Evolutionary conservation across 164 flowering plant species (phyloP).

Genomic region (Magnolia officinalis): DNA sequence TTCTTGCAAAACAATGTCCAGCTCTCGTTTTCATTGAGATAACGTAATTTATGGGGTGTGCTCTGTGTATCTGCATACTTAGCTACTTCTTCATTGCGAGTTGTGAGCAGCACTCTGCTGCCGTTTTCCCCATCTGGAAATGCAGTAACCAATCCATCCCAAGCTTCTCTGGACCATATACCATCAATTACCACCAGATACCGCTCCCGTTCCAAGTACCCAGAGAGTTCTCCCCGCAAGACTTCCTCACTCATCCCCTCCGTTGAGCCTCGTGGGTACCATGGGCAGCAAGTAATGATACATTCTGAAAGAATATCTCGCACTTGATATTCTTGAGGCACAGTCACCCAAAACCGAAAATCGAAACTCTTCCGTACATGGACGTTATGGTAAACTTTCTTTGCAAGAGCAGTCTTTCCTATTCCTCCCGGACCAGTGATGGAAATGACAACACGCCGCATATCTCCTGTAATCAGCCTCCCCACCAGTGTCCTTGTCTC

Average conservation of each 20-base stretch:
- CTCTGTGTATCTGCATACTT: not conserved
- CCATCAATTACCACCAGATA: slow-evolving; percentile 49
- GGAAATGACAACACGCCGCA: slow-evolving; percentile 23
- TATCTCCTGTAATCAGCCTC: not conserved
- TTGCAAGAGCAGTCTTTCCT: slow-evolving; percentile 51
- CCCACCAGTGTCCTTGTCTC: too few relatives aligned
- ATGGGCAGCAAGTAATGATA: too few relatives aligned
- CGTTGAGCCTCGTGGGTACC: too few relatives aligned
- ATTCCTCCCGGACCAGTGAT: slow-evolving; percentile 52
- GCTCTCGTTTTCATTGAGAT: not conserved
- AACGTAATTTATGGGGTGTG: not conserved
- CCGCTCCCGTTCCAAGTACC: too few relatives aligned
- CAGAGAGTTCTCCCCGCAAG: slow-evolving; percentile 1
- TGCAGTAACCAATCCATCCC: slow-evolving; percentile 32
- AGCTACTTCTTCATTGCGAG: slow-evolving; percentile 29
- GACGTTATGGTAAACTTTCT: slow-evolving; percentile 28
- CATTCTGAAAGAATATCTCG: too few relatives aligned
- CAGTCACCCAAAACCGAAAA: slow-evolving; percentile 49
- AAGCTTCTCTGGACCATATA: slow-evolving; percentile 41
- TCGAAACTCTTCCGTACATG: slow-evolving; percentile 13
- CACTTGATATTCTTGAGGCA: not conserved
- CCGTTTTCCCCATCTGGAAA: slow-evolving; percentile 35
- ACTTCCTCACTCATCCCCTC: too few relatives aligned
- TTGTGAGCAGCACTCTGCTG: slow-evolving; percentile 39
- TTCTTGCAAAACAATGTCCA: not conserved